phyloP scores from a whole-genome alignment of 495 filamentous ascomycete species.

The Eremomyces bilateralis region DNA sequence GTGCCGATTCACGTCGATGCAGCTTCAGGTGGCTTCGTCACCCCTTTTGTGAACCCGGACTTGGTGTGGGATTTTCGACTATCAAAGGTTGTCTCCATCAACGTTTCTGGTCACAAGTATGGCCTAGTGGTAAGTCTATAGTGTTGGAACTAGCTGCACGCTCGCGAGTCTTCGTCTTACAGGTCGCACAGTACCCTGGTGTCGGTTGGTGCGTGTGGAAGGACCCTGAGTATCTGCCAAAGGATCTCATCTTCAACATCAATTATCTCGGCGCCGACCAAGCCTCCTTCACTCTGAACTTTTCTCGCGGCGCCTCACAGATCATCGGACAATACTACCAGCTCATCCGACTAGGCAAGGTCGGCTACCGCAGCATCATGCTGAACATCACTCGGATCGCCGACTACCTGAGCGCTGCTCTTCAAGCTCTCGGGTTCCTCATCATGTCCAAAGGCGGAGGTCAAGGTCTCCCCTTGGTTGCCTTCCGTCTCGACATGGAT shows the following conservation, averaged over 20 bases:
- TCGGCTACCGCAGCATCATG: conserved; percentile 76
- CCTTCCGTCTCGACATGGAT: conserved; percentile 46
- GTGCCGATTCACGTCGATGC: conserved; percentile 81
- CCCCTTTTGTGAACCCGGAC: conserved; percentile 63
- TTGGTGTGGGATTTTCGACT: conserved; percentile 77
- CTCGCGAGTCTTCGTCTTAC: no score
- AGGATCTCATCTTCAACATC: conserved; percentile 92
- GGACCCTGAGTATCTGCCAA: conserved; percentile 55
- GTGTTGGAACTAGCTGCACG: no score
- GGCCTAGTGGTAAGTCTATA: no score
- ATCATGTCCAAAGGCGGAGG: conserved; percentile 63
- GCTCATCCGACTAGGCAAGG: conserved; percentile 75
- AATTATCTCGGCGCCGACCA: conserved; percentile 91
- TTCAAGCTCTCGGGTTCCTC: conserved; percentile 54
- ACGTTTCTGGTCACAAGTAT: conserved; percentile 84
- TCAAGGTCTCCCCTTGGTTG: conserved; percentile 62
- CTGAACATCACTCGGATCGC: conserved; percentile 61
- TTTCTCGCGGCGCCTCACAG: conserved; percentile 78
- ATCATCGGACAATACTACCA: conserved; percentile 95
- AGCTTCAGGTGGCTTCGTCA: conserved; percentile 75
- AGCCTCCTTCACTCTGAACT: conserved; percentile 94
- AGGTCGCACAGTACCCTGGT: no score
- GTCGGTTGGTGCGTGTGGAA: conserved; percentile 89
- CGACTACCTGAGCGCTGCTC: conserved; percentile 50
- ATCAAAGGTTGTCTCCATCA: conserved; percentile 72